phyloP scores from a whole-genome alignment of 2,329 filamentous ascomycete genomes.

The Neodidymelliopsis sp. region DNA sequence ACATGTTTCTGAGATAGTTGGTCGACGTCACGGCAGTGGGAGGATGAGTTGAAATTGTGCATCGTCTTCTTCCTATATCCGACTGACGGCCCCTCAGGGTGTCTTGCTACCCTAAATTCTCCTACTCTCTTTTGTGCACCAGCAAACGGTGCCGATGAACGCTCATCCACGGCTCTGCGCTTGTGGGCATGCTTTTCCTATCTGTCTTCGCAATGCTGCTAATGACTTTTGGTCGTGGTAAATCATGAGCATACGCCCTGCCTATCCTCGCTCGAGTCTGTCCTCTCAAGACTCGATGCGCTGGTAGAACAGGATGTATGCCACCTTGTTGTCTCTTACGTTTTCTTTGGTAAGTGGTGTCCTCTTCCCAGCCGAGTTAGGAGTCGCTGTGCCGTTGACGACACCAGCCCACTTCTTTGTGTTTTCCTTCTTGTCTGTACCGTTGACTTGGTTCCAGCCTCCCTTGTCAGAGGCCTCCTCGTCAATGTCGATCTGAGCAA shows the following conservation, averaged over 20 bases:
- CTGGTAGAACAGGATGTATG: constrained; percentile 96
- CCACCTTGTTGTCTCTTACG: constrained; percentile 92
- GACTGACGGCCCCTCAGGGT: constrained; percentile 1
- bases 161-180: constrained; percentile 21
- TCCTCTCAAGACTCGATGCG: constrained; percentile 59
- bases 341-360: constrained; percentile 61
- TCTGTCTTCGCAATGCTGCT: constrained; percentile 17
- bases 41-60: constrained; percentile 1
- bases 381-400: constrained; percentile 69
- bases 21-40: neutral
- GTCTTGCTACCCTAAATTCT: constrained; percentile 13
- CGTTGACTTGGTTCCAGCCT: constrained; percentile 87
- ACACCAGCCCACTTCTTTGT: constrained; percentile 73
- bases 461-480: constrained; percentile 71
- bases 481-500: constrained; percentile 67
- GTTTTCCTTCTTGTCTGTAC: constrained; percentile 55
- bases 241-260: constrained; percentile 14
- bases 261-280: constrained; percentile 4
- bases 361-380: constrained; percentile 59
- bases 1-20: neutral
- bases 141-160: constrained; percentile 13
- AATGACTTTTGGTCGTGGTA: constrained; percentile 19
- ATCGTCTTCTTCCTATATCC: constrained; percentile 9
- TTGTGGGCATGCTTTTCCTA: constrained; percentile 18
- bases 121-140: constrained; percentile 13